Evolutionary conservation across 129 eudicot genomes (phyloP).

Genomic region (Saussurea involucrata): DNA sequence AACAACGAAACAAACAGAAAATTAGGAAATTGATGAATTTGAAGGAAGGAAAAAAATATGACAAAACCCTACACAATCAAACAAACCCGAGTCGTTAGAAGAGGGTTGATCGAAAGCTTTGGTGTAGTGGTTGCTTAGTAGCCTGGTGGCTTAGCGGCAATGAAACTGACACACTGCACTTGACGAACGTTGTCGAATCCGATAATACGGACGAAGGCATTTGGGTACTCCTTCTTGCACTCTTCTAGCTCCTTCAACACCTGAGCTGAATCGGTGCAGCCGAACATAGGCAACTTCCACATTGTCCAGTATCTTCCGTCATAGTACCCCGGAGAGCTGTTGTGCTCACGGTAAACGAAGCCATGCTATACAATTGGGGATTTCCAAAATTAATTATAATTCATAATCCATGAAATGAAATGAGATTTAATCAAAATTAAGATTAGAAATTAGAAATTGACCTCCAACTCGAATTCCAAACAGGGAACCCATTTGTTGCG

Average conservation of each 20-base stretch:
- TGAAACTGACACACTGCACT: conserved; percentile 72
- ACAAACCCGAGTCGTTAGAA: conserved; percentile 17
- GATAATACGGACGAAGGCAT: conserved; percentile 53
- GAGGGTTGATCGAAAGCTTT: conserved; percentile 23
- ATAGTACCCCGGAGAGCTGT: conserved; percentile 65
- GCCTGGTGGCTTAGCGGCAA: conserved; percentile 24
- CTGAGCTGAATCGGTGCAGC: conserved; percentile 63
- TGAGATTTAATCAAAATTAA: too few species aligned
- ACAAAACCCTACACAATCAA: conserved; percentile 28
- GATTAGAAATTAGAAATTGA: neutral
- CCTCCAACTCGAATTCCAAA: conserved; percentile 67
- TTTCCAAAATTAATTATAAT: neutral
- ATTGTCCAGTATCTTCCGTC: conserved; percentile 87
- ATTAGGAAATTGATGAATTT: neutral
- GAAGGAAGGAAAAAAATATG: neutral
- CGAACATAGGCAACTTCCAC: conserved; percentile 86
- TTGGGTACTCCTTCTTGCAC: conserved; percentile 54
- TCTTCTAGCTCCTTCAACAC: conserved; percentile 53
- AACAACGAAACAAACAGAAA: conserved; percentile 26
- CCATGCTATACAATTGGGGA: conserved; percentile 33
- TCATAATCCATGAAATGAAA: too few species aligned
- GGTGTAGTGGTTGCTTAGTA: neutral
- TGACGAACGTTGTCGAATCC: conserved; percentile 77
- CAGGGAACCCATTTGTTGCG: conserved; percentile 67
- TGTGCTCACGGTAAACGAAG: conserved; percentile 61